Conservation (phyloP, 768 basidiomycete species). For the Termitomyces sp. region DNA sequence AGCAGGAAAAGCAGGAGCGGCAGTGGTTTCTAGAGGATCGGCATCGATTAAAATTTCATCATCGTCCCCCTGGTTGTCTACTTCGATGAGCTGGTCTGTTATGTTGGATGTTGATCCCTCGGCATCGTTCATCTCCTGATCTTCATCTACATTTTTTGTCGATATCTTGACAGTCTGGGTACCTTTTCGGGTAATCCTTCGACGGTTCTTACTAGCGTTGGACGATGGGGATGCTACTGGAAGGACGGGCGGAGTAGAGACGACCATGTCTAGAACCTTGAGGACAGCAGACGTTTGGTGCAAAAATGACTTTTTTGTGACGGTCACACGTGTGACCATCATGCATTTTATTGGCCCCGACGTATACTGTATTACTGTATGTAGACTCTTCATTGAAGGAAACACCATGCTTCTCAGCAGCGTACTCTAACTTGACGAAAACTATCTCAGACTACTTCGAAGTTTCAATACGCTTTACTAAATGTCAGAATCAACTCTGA, state of each 20-base stretch:
- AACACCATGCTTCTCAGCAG: too few relatives aligned
- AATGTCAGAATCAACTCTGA: too few relatives aligned
- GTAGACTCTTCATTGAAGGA: too few relatives aligned
- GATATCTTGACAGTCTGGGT: constrained; percentile 1
- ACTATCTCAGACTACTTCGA: too few relatives aligned
- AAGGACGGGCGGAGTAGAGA: constrained; percentile 14
- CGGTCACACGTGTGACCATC: constrained; percentile 11
- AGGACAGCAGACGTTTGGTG: background rate
- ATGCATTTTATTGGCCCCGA: too few relatives aligned
- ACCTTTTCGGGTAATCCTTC: constrained; percentile 34
- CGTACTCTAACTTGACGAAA: too few relatives aligned
- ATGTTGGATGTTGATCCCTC: constrained; percentile 13
- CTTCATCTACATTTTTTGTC: constrained; percentile 10
- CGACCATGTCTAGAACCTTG: constrained; percentile 35
- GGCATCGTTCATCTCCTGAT: constrained; percentile 20
- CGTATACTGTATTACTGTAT: too few relatives aligned
- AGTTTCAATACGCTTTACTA: too few relatives aligned
- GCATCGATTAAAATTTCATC: constrained; percentile 63
- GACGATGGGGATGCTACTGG: constrained; percentile 9
- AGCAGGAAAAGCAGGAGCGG: constrained; percentile 68
- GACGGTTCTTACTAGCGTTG: constrained; percentile 31
- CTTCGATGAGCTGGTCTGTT: constrained; percentile 8
- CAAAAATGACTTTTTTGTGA: constrained; percentile 11
- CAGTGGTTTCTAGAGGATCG: constrained; percentile 41
- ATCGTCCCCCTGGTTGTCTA: constrained; percentile 41